phyloP scores from a whole-genome alignment of 352 stramenopile species.

The Globisporangium perplexum region DNA sequence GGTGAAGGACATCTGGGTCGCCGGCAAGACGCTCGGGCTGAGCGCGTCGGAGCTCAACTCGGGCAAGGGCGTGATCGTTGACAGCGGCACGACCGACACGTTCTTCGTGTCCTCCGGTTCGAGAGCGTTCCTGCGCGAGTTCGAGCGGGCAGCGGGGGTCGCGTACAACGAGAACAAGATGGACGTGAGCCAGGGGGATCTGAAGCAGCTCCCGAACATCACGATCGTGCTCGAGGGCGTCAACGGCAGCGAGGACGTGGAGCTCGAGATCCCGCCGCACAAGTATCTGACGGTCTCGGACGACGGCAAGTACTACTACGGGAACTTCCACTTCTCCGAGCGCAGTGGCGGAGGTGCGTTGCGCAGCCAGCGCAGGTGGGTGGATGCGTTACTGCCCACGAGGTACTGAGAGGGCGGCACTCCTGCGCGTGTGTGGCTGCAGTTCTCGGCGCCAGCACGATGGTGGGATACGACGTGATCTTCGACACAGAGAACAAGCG shows the following conservation, averaged over 20 bases:
- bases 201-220: slow-evolving; percentile 49
- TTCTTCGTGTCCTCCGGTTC: slow-evolving; percentile 56
- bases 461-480: slow-evolving; percentile 83
- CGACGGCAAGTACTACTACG: slow-evolving; percentile 45
- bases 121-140: slow-evolving; percentile 51
- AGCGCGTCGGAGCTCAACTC: slow-evolving; percentile 41
- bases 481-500: slow-evolving; percentile 74
- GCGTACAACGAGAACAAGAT: slow-evolving; percentile 62
- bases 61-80: slow-evolving; percentile 76
- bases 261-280: slow-evolving; percentile 50
- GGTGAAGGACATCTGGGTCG: slow-evolving; percentile 71
- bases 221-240: slow-evolving; percentile 58
- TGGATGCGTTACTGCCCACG: too few relatives aligned
- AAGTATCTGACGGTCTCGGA: slow-evolving; percentile 61
- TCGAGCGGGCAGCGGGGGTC: slow-evolving; percentile 29
- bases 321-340: slow-evolving; percentile 83
- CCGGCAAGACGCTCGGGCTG: slow-evolving; percentile 44
- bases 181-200: slow-evolving; percentile 29
- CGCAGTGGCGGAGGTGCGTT: slow-evolving; percentile 62
- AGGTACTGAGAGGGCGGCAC: background rate
- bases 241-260: slow-evolving; percentile 38
- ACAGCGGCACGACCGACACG: slow-evolving; percentile 83
- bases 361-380: background rate
- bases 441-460: slow-evolving; percentile 76
- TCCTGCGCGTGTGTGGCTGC: background rate